phyloP scores from a whole-genome alignment of 1,284 basidiomycete genomes.

The Trichosporon inkin region DNA sequence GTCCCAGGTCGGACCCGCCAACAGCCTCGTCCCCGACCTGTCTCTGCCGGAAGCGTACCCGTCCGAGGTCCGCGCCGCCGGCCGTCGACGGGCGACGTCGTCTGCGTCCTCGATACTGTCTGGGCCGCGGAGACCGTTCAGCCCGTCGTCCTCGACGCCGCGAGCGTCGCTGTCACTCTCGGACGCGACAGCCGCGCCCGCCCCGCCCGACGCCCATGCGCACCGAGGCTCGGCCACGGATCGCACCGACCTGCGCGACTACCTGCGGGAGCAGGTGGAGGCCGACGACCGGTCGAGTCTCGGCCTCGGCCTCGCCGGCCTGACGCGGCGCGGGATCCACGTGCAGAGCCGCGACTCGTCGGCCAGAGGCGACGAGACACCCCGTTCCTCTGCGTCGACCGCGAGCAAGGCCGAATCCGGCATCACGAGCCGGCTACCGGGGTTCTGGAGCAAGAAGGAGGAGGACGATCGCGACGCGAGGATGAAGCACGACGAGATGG shows the following conservation, averaged over 20 bases:
- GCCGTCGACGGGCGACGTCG: not conserved
- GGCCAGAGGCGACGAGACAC: constrained; percentile 21
- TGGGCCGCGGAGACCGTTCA: not conserved
- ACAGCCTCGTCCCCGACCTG: constrained; percentile 5
- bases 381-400: constrained; percentile 26
- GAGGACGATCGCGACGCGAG: constrained; percentile 19
- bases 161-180: constrained; percentile 16
- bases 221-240: constrained; percentile 19
- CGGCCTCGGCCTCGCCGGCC: constrained; percentile 31
- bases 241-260: constrained; percentile 33
- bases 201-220: constrained; percentile 20
- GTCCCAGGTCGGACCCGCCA: not conserved
- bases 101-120: not conserved
- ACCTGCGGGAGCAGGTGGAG: constrained; percentile 33
- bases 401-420: constrained; percentile 14
- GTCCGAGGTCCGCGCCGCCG: constrained; percentile 11
- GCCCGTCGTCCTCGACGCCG: constrained; percentile 1
- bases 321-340: constrained; percentile 31
- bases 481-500: constrained; percentile 34
- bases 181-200: constrained; percentile 25
- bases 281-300: constrained; percentile 23
- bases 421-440: not conserved
- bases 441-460: constrained; percentile 7
- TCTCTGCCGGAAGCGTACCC: constrained; percentile 1
- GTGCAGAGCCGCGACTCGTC: constrained; percentile 20